Conservation (phyloP, 164 flowering plant genomes). For the Magnolia officinalis region DNA sequence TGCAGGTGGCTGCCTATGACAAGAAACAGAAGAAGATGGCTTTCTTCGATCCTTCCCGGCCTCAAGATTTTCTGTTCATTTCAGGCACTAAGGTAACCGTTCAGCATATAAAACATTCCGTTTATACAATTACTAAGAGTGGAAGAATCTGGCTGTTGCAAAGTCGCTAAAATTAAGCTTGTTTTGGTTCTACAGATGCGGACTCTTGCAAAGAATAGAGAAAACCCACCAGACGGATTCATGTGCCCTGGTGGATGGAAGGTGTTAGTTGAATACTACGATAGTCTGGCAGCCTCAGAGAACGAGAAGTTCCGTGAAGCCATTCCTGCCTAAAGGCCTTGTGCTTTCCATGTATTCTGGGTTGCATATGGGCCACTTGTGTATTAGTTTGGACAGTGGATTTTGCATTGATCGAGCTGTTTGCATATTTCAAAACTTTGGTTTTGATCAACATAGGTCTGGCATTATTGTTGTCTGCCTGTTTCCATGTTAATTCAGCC, state of each 20-base stretch:
- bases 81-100: slow-evolving; percentile 91
- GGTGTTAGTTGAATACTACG: slow-evolving; percentile 85
- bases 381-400: not conserved
- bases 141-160: not conserved
- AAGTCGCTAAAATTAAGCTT: not conserved
- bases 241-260: slow-evolving; percentile 98
- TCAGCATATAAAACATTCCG: too few relatives aligned
- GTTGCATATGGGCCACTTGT: not conserved
- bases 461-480: too few relatives aligned
- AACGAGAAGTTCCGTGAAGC: slow-evolving; percentile 55
- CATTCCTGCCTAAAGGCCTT: slow-evolving; percentile 41
- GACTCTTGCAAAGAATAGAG: slow-evolving; percentile 73
- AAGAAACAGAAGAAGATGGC: slow-evolving; percentile 83
- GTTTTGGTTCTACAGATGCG: slow-evolving; percentile 63
- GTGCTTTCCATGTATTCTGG: not conserved
- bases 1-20: slow-evolving; percentile 96
- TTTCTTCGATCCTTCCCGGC: slow-evolving; percentile 90
- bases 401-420: too few relatives aligned
- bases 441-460: too few relatives aligned
- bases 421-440: too few relatives aligned
- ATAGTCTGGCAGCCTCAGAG: slow-evolving; percentile 44
- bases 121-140: not conserved
- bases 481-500: too few relatives aligned
- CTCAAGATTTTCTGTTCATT: slow-evolving; percentile 88
- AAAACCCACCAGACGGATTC: slow-evolving; percentile 90